A percentile compares a stretch with the other conserved stretches of the same genome.
Evolutionary conservation across 495 filamentous ascomycete genomes (phyloP).

Genomic region (Lophium mytilinum): DNA sequence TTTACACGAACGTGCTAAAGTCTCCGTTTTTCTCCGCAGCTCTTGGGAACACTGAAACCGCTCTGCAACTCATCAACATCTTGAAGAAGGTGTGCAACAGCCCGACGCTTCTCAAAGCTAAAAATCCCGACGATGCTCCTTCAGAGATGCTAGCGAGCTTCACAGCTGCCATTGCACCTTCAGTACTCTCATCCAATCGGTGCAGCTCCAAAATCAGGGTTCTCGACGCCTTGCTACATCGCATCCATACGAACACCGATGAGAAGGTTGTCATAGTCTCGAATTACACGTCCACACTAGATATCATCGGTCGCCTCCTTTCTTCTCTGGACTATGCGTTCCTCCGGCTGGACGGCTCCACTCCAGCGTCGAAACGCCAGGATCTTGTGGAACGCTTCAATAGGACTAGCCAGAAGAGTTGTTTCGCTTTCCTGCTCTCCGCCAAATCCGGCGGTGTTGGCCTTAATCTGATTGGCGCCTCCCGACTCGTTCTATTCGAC

Average conservation of each 20-base stretch:
- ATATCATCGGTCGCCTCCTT: conserved; percentile 58
- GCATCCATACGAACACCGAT: conserved; percentile 46
- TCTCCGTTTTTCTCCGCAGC: conserved; percentile 61
- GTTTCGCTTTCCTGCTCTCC: conserved; percentile 72
- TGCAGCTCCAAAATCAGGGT: conserved; percentile 65
- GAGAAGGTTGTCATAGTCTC: conserved; percentile 79
- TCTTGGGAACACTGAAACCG: conserved; percentile 59
- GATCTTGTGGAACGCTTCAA: conserved; percentile 74
- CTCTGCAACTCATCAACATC: conserved; percentile 67
- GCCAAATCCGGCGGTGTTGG: conserved; percentile 71
- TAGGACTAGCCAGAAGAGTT: conserved; percentile 43
- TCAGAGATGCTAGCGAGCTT: conserved; percentile 40
- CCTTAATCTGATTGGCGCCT: conserved; percentile 72
- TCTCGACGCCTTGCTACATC: conserved; percentile 59
- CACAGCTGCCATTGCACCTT: conserved; percentile 49
- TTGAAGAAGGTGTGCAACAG: conserved; percentile 81
- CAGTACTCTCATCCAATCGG: conserved; percentile 49
- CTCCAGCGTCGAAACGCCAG: conserved; percentile 61
- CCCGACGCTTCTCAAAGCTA: conserved; percentile 52
- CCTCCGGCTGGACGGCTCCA: conserved; percentile 67
- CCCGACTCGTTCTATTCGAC: conserved; percentile 68
- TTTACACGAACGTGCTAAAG: conserved; percentile 61
- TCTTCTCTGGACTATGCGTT: conserved; percentile 54
- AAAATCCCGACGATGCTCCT: conserved; percentile 32
- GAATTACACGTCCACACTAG: conserved; percentile 73